Base-by-base conservation (phyloP, 2,329 filamentous ascomycete species). In the Phaeosphaeriaceae sp. region DNA sequence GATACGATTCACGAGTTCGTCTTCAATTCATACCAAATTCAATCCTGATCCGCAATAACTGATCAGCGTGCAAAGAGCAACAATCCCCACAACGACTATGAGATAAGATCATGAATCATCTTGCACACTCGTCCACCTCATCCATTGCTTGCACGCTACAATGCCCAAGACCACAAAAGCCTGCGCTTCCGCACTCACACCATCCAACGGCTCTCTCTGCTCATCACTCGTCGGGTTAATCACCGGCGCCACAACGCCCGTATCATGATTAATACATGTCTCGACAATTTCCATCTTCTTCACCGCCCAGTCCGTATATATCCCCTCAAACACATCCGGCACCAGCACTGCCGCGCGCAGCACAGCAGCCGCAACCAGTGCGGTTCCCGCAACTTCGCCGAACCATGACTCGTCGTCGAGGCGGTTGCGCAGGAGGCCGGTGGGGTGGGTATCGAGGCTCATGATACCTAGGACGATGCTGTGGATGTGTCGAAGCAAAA, bases 341-440 rank as follows among this genome's bases (percentile, higher is more conserved):
- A 74, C 72, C 19, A 83, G 58, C 2, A 77, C 67, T n/a, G 79
- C 79, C 73, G 84, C 77, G 3, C 83, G 78, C 63, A 83, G 83
- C 13, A 74, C 76, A 1, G 78, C 78, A 19, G 82, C 78, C 22
- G 81, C 72, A 21, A 85, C 63, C 22, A 84, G 63, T 3, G 81
- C 74, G 4, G 82, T 85, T 13, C 83, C 83, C 11, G 82, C 79
- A 5, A 80, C 79, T 66, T 85, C 83, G 1, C 78, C 81, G 65
- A 80, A 83, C 79, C 80, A 83, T 8, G 55, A 70, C 15, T 68
- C 67, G 44, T 82, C 77, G 51, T 81, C 77, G 23, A 84, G 71
- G 58, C 84, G 83, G 60, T 85, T 85, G 22, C 79, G 72, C 47
- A 85, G 63, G 6, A 84, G 72, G 30, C 79, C 79, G 2, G 70